A percentile compares a stretch with the other conserved stretches of the same genome.
Conservation (phyloP, 352 stramenopile genomes). For the Phytophthora palmivora region DNA sequence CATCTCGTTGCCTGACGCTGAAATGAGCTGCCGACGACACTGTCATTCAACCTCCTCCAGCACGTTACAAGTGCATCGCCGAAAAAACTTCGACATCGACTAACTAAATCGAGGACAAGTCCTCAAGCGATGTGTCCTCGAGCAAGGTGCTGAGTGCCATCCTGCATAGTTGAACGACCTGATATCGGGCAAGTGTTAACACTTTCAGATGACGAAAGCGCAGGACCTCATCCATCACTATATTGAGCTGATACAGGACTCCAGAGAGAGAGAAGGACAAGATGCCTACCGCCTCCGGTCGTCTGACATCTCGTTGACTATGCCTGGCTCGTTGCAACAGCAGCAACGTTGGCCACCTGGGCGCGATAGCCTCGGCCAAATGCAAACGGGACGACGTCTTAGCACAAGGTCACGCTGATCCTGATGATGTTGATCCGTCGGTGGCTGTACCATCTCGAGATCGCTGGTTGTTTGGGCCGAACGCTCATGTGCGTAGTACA, state of each 20-base stretch:
- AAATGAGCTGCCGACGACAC: conserved; percentile 1
- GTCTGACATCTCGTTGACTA: neutral
- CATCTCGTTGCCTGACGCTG: neutral
- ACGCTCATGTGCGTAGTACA: conserved; percentile 11
- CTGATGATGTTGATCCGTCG: conserved; percentile 11
- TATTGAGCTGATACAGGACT: too few relatives aligned
- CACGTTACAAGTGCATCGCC: neutral
- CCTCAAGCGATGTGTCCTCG: conserved; percentile 6
- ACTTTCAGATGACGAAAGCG: conserved; percentile 4
- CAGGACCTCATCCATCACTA: too few relatives aligned
- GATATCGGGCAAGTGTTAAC: neutral
- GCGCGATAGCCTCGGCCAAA: conserved; percentile 7
- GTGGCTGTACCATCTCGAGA: conserved; percentile 19
- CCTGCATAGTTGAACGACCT: neutral
- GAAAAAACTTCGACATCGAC: conserved; percentile 13
- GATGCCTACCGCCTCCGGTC: too few relatives aligned
- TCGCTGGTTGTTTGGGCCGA: conserved; percentile 21
- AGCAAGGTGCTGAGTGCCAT: too few relatives aligned
- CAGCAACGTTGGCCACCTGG: conserved; percentile 5
- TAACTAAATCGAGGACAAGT: conserved; percentile 7
- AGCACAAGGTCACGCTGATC: conserved; percentile 6
- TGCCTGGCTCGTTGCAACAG: conserved; percentile 17
- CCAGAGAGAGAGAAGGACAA: neutral
- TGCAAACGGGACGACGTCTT: conserved; percentile 3
- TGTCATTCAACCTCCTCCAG: conserved; percentile 6